A percentile compares a stretch with the other conserved stretches of the same genome.
Evolutionary conservation across 192 early-diverging fungal species (phyloP).

Genomic region (Coemansia sp.): DNA sequence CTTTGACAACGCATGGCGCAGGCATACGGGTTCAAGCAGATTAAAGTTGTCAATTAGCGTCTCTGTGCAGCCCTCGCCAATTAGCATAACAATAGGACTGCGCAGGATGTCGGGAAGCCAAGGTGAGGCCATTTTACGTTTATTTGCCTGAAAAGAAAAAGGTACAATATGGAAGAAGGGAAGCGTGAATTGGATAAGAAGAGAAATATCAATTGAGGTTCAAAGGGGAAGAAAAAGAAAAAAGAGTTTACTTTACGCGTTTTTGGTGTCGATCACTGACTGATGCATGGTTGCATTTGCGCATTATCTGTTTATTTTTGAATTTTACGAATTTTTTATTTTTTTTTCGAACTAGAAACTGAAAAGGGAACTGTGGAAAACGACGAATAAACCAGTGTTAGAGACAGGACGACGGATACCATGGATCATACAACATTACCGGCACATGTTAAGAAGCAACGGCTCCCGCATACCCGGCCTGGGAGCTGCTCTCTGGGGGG

Average conservation of each 20-base stretch:
- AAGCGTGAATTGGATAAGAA: not conserved
- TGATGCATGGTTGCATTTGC: too few species aligned
- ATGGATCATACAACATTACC: not conserved
- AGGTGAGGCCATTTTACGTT: constrained; percentile 28
- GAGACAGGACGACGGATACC: not conserved
- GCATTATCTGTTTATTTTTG: not conserved
- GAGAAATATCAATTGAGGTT: not conserved
- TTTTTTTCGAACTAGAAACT: not conserved
- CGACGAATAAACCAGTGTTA: not conserved
- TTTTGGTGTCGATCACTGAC: too few species aligned
- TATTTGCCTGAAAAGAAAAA: not conserved
- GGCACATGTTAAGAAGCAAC: not conserved
- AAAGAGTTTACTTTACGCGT: not conserved
- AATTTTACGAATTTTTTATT: not conserved
- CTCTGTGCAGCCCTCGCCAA: constrained; percentile 78
- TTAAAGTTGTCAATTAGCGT: constrained; percentile 74
- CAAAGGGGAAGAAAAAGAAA: not conserved
- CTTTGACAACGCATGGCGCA: constrained; percentile 83
- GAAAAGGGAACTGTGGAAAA: not conserved
- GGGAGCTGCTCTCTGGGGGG: constrained; percentile 8
- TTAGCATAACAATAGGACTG: constrained; percentile 64
- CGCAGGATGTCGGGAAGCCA: constrained; percentile 64
- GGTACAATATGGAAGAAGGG: not conserved
- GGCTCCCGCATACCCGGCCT: not conserved
- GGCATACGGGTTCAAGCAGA: constrained; percentile 66